phyloP scores from a whole-genome alignment of 352 stramenopile species.

The Pythium brachiatum region DNA sequence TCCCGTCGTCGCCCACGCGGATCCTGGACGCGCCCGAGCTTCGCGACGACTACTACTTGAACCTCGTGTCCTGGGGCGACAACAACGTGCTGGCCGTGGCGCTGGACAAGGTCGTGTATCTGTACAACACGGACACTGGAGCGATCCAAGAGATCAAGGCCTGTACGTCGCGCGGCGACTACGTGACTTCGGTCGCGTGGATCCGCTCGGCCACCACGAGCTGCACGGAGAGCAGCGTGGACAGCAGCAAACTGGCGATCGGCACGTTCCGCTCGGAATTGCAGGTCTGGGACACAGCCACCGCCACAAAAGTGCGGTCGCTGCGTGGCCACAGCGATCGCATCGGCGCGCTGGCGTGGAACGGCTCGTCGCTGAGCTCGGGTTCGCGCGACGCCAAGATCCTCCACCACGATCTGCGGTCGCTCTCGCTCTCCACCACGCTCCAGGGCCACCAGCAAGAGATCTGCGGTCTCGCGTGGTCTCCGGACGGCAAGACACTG shows the following conservation, averaged over 20 bases:
- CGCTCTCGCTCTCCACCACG: not conserved
- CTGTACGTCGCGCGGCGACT: conserved; percentile 68
- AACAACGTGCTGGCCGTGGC: conserved; percentile 95
- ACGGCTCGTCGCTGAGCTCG: conserved; percentile 81
- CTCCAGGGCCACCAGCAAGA: conserved; percentile 91
- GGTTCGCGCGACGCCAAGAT: conserved; percentile 92
- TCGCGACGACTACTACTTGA: conserved; percentile 98
- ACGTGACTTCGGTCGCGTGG: conserved; percentile 95
- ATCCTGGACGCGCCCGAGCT: conserved; percentile 96
- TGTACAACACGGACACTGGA: conserved; percentile 92
- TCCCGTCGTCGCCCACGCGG: conserved; percentile 44
- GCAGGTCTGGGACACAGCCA: conserved; percentile 94
- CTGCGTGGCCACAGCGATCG: conserved; percentile 89
- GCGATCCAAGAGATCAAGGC: conserved; percentile 89
- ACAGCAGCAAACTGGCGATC: conserved; percentile 88
- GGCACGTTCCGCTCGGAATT: conserved; percentile 88
- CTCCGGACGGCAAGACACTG: conserved; percentile 89
- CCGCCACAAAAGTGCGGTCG: conserved; percentile 78
- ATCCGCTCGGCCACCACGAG: conserved; percentile 48
- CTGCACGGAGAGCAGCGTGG: conserved; percentile 15
- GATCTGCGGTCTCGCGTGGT: conserved; percentile 95
- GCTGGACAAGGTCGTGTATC: conserved; percentile 92
- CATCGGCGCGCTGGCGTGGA: conserved; percentile 92
- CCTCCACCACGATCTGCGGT: conserved; percentile 51
- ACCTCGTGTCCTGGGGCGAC: conserved; percentile 94